Evolutionary conservation across 163 green algal species (phyloP), one percentile per base, ranked within the genome.

Genomic region (Chlamydomonas reinhardtii): DNA sequence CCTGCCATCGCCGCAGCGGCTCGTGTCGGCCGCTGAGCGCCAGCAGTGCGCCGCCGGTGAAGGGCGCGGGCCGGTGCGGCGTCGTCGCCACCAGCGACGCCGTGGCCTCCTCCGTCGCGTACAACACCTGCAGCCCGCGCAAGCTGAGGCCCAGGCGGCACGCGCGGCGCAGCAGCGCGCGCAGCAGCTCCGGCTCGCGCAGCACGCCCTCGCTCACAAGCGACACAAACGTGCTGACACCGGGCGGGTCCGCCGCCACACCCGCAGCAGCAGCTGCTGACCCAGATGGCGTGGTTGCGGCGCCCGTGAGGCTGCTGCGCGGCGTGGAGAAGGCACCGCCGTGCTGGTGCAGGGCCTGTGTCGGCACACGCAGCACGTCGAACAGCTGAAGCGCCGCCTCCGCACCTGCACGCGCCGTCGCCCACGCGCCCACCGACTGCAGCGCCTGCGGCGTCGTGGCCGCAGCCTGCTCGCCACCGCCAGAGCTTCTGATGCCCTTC

Each of bases 51-150:
- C 72, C 61, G 9, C 66, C 72, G 15, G 24, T 68, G 82, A 75
- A 87, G 52, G 82, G 37, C 82, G n/a, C 19, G 2, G 82, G 82
- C 9, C 82, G 72, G 61, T 87, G 82, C 61, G 82, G 82, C n/a
- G 72, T 82, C n/a, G 72, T 20, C 35, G 82, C 25, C 61, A 82
- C 82, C 3, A 87, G 34, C 24, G 72, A 61, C n/a, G 72, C 82
- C n/a, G 72, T 61, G 2, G 61, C 82, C 12, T 82, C 72, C 22
- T 87, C 82, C 2, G 37, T 34, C 4, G 61, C 19, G 72, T 87
- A 87, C 37, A 82, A 1, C n/a, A 87, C 72, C 72, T 87, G 82
- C 72, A 87, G 61, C 29, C 82, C 82, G n/a, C 37, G 37, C 37
- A 87, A 39, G 14, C 54, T 72, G 19, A 87, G 72, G 61, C 82